Conservation (phyloP, 2,329 filamentous ascomycete genomes). For the Trichoderma sp. region DNA sequence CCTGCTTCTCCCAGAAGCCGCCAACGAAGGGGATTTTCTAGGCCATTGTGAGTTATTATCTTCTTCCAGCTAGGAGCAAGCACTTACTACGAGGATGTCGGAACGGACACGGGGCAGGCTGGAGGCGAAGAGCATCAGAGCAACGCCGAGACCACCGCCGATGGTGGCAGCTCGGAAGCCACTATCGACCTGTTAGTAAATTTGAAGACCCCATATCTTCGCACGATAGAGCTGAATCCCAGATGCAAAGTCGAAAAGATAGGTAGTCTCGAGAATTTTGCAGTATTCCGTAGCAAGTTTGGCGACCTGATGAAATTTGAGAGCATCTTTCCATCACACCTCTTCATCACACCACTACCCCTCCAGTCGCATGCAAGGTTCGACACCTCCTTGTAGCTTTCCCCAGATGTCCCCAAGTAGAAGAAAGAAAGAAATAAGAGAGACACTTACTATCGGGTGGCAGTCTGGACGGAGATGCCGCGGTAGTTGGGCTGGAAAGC, state of each 20-base stretch:
- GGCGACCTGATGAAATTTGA: not conserved
- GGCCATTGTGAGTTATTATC: not conserved
- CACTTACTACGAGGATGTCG: constrained; percentile 57
- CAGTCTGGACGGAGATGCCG: constrained; percentile 44
- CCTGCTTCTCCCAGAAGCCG: constrained; percentile 50
- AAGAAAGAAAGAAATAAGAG: not conserved
- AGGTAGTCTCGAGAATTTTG: too few species aligned
- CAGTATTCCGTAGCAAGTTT: not conserved
- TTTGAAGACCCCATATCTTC: not conserved
- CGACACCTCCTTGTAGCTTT: not conserved
- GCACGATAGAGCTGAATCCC: constrained; percentile 22
- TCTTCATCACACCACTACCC: not conserved
- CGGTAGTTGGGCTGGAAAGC: constrained; percentile 54
- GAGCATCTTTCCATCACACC: not conserved
- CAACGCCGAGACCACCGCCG: constrained; percentile 56
- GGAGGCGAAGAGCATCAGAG: constrained; percentile 58
- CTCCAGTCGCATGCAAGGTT: not conserved
- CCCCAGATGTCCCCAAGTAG: not conserved
- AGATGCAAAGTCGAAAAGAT: not conserved
- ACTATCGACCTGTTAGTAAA: constrained; percentile 34
- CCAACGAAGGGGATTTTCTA: constrained; percentile 57
- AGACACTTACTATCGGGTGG: constrained; percentile 51
- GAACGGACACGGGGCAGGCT: constrained; percentile 59
- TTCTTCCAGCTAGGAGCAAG: not conserved
- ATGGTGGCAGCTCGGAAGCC: constrained; percentile 52